Evolutionary conservation across 805 yeast genomes (phyloP).

Genomic region (Saccharomycopsis javanensis): DNA sequence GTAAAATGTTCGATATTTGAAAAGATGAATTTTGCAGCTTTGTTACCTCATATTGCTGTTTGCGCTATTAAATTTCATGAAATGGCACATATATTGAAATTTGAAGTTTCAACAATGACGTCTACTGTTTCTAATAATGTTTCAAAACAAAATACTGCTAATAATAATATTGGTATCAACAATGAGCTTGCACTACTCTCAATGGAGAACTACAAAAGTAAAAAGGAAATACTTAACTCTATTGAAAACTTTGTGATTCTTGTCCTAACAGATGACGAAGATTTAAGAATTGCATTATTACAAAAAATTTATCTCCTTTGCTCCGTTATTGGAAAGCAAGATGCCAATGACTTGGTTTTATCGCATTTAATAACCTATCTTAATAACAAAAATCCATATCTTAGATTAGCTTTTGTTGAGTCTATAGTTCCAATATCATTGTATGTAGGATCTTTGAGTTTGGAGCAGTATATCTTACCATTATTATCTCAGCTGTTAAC

Average conservation of each 20-base stretch:
- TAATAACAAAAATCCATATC: constrained; percentile 62
- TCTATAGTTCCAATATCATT: constrained; percentile 67
- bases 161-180: background rate
- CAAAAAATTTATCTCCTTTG: constrained; percentile 69
- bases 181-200: background rate
- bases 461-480: constrained; percentile 86
- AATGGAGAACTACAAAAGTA: constrained; percentile 23
- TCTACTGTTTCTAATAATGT: constrained; percentile 30
- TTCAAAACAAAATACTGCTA: constrained; percentile 21
- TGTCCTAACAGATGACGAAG: constrained; percentile 59
- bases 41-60: constrained; percentile 63
- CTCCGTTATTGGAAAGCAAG: constrained; percentile 74
- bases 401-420: constrained; percentile 63
- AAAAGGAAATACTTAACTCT: constrained; percentile 37
- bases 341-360: constrained; percentile 76
- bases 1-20: constrained; percentile 35
- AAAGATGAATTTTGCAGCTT: constrained; percentile 59
- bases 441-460: constrained; percentile 67
- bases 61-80: constrained; percentile 56
- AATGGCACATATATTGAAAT: constrained; percentile 42
- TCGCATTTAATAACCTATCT: constrained; percentile 88
- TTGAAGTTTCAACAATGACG: constrained; percentile 27
- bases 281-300: constrained; percentile 62
- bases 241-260: constrained; percentile 59
- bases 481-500: constrained; percentile 70